phyloP scores from a whole-genome alignment of 495 filamentous ascomycete genomes.

The Hypoxylon subgilvum region DNA sequence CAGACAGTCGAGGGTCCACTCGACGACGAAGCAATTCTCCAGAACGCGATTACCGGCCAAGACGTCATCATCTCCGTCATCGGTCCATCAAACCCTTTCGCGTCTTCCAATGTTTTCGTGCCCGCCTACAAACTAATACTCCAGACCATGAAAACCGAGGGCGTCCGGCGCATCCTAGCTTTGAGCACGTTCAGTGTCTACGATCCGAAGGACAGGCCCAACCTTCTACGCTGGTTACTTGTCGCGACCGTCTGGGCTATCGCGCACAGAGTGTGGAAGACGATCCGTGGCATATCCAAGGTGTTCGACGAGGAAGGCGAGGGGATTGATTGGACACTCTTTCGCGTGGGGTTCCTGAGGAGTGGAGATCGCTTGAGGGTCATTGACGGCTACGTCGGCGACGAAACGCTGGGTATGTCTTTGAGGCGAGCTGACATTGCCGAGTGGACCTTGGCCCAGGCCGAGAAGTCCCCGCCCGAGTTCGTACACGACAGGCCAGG shows the following conservation, averaged over 20 bases:
- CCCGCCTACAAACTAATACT: background rate
- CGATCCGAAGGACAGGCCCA: background rate
- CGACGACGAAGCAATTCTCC: background rate
- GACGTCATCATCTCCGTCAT: background rate
- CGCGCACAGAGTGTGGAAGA: conserved; percentile 17
- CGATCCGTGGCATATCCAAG: conserved; percentile 1
- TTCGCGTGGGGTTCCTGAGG: background rate
- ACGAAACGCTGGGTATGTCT: background rate
- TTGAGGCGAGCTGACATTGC: background rate
- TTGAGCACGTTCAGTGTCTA: conserved; percentile 1
- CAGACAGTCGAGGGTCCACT: background rate
- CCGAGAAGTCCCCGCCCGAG: background rate
- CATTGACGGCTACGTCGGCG: background rate
- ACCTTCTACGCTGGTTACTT: background rate
- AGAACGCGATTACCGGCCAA: background rate
- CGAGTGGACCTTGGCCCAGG: background rate
- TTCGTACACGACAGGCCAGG: background rate
- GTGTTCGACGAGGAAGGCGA: background rate
- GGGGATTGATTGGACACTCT: background rate
- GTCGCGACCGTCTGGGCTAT: background rate
- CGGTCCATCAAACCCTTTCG: background rate
- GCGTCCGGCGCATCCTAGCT: background rate
- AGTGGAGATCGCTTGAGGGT: background rate
- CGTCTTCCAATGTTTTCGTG: background rate
- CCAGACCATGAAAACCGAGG: background rate